These are phyloP conservation scores for Ailanthus altissimus DNA, from an alignment of 345 rosid species.

Conservation along the genomic window DNA sequence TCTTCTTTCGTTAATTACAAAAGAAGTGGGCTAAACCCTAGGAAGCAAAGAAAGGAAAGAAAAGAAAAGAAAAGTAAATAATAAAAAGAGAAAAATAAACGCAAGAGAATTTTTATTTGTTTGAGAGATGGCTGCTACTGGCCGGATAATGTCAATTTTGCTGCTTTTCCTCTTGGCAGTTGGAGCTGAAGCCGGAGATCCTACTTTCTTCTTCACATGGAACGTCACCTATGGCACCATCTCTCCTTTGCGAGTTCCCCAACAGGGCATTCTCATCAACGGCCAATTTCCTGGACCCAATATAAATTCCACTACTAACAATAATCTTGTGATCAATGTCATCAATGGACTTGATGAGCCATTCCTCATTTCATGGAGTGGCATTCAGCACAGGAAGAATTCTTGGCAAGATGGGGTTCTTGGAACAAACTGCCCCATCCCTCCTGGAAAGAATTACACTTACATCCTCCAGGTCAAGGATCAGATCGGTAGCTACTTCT, in stretches of 20 bases:
- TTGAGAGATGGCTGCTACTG: background rate
- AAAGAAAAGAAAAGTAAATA: background rate
- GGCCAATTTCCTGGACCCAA: slow-evolving; percentile 76
- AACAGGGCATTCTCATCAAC: slow-evolving; percentile 71
- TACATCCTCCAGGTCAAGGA: slow-evolving; percentile 88
- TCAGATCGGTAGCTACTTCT: slow-evolving; percentile 77
- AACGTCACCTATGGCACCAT: slow-evolving; percentile 65
- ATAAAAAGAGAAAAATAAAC: background rate
- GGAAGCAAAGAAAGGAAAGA: too few species aligned
- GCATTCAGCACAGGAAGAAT: slow-evolving; percentile 85
- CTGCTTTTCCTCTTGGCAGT: slow-evolving; percentile 43
- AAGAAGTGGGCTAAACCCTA: too few species aligned
- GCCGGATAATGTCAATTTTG: slow-evolving; percentile 17
- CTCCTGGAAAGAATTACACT: slow-evolving; percentile 67
- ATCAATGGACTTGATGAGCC: slow-evolving; percentile 80
- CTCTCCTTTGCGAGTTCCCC: slow-evolving; percentile 63
- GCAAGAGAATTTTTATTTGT: background rate
- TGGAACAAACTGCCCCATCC: slow-evolving; percentile 80
- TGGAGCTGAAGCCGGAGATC: slow-evolving; percentile 60
- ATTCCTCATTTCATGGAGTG: slow-evolving; percentile 63
- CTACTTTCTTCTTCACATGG: slow-evolving; percentile 63
- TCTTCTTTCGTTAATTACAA: too few species aligned
- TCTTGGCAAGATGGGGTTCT: slow-evolving; percentile 73
- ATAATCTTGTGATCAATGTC: slow-evolving; percentile 69
- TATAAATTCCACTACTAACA: slow-evolving; percentile 72